Conservation (phyloP, 768 basidiomycete species). For the Lactarius trivialis region DNA sequence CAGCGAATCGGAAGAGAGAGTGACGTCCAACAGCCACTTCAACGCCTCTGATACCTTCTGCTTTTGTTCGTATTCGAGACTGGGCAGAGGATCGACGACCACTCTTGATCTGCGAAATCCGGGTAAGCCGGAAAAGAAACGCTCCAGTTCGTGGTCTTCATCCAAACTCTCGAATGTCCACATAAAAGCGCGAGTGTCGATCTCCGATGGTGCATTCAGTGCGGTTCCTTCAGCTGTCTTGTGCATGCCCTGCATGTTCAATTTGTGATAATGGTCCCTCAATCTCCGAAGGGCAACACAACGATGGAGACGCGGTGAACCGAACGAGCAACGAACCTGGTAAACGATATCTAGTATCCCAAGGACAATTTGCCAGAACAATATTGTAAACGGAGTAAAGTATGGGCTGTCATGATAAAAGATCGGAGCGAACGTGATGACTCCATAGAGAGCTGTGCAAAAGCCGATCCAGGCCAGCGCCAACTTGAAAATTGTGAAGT, state of each 20-base stretch:
- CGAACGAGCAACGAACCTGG: background rate
- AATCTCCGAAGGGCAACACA: background rate
- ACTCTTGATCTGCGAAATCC: background rate
- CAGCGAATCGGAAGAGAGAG: background rate
- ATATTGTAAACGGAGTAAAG: background rate
- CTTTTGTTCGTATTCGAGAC: background rate
- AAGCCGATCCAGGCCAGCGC: background rate
- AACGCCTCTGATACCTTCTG: background rate
- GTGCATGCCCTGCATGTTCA: background rate
- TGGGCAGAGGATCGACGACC: background rate
- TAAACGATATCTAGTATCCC: background rate
- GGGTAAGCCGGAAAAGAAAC: background rate
- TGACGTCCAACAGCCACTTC: background rate
- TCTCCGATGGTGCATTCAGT: background rate
- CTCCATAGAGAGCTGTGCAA: background rate
- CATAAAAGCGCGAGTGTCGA: background rate
- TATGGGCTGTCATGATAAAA: background rate
- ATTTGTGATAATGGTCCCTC: background rate
- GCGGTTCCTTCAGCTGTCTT: background rate
- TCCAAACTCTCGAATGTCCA: background rate
- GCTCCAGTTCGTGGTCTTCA: background rate
- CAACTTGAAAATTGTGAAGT: background rate
- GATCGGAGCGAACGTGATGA: background rate
- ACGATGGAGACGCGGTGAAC: background rate
- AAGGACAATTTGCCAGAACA: background rate